phyloP scores from a whole-genome alignment of 371 early-diverging fungal genomes.

The Mucor saturninus region DNA sequence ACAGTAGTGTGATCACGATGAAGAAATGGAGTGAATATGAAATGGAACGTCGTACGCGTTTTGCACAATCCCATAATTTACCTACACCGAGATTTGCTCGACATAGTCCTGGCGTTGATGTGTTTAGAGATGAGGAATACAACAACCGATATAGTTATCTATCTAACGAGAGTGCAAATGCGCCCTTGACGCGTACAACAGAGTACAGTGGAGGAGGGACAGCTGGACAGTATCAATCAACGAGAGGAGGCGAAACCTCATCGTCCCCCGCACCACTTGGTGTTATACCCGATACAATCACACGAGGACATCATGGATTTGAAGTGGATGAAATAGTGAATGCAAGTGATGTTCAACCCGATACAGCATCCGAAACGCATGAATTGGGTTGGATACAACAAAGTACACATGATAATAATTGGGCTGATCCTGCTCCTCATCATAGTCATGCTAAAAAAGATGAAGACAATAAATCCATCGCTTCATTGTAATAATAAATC shows the following conservation, averaged over 20 bases:
- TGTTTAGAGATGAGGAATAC: conserved; percentile 21
- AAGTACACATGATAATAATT: conserved; percentile 25
- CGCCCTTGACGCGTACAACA: conserved; percentile 27
- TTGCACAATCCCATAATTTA: conserved; percentile 25
- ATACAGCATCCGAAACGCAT: conserved; percentile 9
- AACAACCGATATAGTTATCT: conserved; percentile 22
- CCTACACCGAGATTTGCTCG: conserved; percentile 29
- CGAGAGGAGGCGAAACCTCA: background rate
- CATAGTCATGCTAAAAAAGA: conserved; percentile 21
- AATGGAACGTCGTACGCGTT: conserved; percentile 48
- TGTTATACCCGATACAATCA: background rate
- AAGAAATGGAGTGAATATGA: conserved; percentile 76
- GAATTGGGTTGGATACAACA: conserved; percentile 30
- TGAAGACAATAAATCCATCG: background rate
- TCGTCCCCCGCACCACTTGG: background rate
- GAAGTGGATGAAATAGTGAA: conserved; percentile 18
- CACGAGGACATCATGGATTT: conserved; percentile 1
- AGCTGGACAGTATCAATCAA: background rate
- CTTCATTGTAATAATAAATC: background rate
- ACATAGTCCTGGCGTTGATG: conserved; percentile 21
- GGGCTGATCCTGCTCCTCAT: conserved; percentile 39
- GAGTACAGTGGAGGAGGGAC: background rate
- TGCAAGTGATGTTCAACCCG: background rate
- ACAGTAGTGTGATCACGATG: conserved; percentile 67
- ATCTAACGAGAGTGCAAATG: conserved; percentile 39